These are phyloP conservation scores for Aspergillus chevalieri DNA, from an alignment of 2,329 filamentous ascomycete genomes.

Conservation along the genomic window DNA sequence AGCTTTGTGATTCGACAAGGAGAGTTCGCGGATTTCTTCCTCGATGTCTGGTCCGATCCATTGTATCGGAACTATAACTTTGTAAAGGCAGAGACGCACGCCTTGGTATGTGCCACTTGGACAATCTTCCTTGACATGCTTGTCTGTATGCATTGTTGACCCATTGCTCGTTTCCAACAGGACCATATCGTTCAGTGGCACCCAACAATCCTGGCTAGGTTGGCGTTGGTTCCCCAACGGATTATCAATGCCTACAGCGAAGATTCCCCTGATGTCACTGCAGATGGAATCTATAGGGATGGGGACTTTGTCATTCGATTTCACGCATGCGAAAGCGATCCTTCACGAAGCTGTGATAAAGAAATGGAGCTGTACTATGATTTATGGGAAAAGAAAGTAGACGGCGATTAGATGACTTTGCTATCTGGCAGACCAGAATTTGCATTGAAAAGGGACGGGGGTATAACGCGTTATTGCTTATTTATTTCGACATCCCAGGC, in stretches of 20 bases:
- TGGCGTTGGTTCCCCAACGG: constrained; percentile 83
- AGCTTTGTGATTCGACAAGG: constrained; percentile 78
- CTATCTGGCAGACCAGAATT: not conserved
- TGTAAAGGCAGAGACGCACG: constrained; percentile 87
- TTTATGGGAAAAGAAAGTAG: constrained; percentile 33
- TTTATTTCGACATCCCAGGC: not conserved
- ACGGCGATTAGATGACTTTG: constrained; percentile 11
- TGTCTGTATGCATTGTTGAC: constrained; percentile 20
- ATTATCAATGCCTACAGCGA: constrained; percentile 71
- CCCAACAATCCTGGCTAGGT: constrained; percentile 82
- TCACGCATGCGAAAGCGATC: constrained; percentile 58
- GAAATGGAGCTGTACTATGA: constrained; percentile 57
- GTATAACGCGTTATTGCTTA: constrained; percentile 7
- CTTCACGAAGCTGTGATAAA: constrained; percentile 59
- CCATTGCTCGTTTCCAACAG: constrained; percentile 36
- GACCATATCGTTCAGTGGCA: constrained; percentile 95
- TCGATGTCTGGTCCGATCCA: constrained; percentile 95
- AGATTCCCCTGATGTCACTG: constrained; percentile 30
- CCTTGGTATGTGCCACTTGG: constrained; percentile 57
- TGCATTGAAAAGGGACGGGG: constrained; percentile 15
- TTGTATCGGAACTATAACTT: constrained; percentile 93
- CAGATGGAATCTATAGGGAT: constrained; percentile 64
- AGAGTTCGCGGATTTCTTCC: constrained; percentile 85
- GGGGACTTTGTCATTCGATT: constrained; percentile 83
- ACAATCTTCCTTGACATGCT: not conserved